Conservation (phyloP, 805 yeast genomes). For the Trichomonascus vanleenenianus region DNA sequence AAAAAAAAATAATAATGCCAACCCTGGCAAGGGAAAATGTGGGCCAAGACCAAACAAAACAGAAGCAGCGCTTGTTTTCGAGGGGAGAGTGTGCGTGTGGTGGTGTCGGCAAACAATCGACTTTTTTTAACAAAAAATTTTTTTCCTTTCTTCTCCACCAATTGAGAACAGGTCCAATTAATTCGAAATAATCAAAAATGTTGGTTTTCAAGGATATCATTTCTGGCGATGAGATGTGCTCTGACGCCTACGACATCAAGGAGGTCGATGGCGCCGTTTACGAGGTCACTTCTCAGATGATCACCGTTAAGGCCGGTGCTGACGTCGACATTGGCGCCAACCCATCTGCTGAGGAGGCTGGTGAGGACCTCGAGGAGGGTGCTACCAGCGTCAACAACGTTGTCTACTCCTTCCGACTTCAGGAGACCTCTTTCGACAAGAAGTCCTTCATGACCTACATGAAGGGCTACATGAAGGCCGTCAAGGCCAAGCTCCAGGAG, state of each 20-base stretch:
- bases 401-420: conserved; percentile 97
- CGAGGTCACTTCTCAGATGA: conserved; percentile 95
- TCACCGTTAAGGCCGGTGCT: conserved; percentile 74
- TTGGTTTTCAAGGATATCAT: conserved; percentile 58
- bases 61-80: no score
- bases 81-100: no score
- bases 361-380: conserved; percentile 75
- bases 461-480: conserved; percentile 97
- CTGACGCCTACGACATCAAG: conserved; percentile 91
- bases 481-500: conserved; percentile 89
- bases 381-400: conserved; percentile 95
- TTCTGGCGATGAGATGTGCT: conserved; percentile 87
- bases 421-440: conserved; percentile 94
- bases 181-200: conserved; percentile 20
- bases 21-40: no score
- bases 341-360: conserved; percentile 97
- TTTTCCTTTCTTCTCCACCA: conserved; percentile 1
- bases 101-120: no score
- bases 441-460: conserved; percentile 94
- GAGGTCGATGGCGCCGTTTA: conserved; percentile 84
- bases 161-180: neutral
- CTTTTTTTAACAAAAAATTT: conserved; percentile 1
- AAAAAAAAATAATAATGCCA: no score
- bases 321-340: conserved; percentile 98
- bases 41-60: no score